Percentiles rank a stretch among this genome's conserved stretches.
Evolutionary conservation across 2,329 filamentous ascomycete genomes (phyloP).

Genomic region (Drechslerella dactyloides): DNA sequence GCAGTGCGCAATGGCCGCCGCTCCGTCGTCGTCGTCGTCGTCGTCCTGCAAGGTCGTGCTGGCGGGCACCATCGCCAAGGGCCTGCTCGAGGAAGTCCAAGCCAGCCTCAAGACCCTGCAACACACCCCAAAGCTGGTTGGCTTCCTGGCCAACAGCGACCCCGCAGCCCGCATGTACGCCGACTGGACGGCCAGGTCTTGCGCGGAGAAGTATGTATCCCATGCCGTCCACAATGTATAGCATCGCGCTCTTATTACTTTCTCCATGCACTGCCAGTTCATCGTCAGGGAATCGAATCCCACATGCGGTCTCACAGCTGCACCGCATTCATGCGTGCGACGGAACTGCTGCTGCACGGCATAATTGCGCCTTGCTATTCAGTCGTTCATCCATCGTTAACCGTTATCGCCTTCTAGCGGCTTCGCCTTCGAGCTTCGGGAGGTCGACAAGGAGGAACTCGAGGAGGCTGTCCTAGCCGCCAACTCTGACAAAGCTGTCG

Average conservation of each 20-base stretch:
- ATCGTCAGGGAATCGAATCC: no score
- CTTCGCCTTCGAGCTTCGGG: constrained; percentile 84
- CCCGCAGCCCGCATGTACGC: constrained; percentile 91
- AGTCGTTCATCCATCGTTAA: constrained; percentile 14
- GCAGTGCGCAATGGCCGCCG: constrained; percentile 52
- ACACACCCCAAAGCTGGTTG: constrained; percentile 76
- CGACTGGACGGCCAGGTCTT: constrained; percentile 96
- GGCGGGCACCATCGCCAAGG: constrained; percentile 84
- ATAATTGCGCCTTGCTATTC: no score
- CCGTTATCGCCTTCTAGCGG: constrained; percentile 65
- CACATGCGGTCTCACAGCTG: neutral
- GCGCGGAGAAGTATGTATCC: constrained; percentile 81
- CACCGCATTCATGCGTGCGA: no score
- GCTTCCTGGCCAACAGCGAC: constrained; percentile 90
- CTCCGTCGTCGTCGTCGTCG: no score
- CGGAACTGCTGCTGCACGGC: no score
- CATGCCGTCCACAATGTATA: constrained; percentile 32
- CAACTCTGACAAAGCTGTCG: constrained; percentile 70
- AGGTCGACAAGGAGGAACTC: constrained; percentile 82
- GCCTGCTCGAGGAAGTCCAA: constrained; percentile 74
- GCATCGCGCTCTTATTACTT: constrained; percentile 51
- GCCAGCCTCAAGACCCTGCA: constrained; percentile 60
- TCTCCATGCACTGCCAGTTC: constrained; percentile 37
- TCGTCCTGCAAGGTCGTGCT: constrained; percentile 93
- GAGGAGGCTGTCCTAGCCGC: constrained; percentile 87